Evolutionary conservation across 225 moss, liverwort and hornwort genomes (phyloP).

Genomic region (Sphagnum contortum): DNA sequence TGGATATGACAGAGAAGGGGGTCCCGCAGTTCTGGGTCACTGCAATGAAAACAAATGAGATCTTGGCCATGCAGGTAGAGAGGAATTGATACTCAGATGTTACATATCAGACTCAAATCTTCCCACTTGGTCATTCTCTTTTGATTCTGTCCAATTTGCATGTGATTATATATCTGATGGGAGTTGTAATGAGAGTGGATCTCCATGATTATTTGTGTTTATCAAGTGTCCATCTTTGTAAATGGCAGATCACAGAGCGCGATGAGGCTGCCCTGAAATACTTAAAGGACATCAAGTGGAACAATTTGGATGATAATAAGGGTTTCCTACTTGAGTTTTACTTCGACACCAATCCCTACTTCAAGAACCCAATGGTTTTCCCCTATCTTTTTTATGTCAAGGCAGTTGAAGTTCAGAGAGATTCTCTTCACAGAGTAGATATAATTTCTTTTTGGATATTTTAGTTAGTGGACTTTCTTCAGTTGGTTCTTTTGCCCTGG

Average conservation of each 20-base stretch:
- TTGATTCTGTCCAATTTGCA: too few relatives aligned
- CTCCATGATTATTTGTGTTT: neutral
- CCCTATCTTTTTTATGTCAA: too few relatives aligned
- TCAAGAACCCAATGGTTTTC: slow-evolving; percentile 64
- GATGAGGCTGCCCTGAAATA: slow-evolving; percentile 76
- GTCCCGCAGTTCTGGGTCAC: slow-evolving; percentile 96
- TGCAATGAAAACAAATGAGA: slow-evolving; percentile 93
- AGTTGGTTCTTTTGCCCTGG: too few relatives aligned
- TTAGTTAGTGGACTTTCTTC: too few relatives aligned
- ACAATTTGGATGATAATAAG: slow-evolving; percentile 85
- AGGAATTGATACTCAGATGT: neutral
- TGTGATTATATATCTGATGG: too few relatives aligned
- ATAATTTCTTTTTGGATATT: too few relatives aligned
- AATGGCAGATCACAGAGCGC: slow-evolving; percentile 66
- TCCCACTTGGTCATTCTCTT: too few relatives aligned
- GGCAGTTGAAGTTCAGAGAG: too few relatives aligned
- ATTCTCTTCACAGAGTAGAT: too few relatives aligned
- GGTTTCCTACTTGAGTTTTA: slow-evolving; percentile 89
- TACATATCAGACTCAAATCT: too few relatives aligned
- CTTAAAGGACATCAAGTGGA: slow-evolving; percentile 74
- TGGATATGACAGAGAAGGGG: slow-evolving; percentile 50
- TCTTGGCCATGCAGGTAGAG: slow-evolving; percentile 79
- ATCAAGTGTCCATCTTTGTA: neutral
- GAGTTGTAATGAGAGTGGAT: too few relatives aligned
- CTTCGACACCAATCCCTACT: slow-evolving; percentile 76